Conservation (phyloP, 2,329 filamentous ascomycete species). For the Aspergillus felis region DNA sequence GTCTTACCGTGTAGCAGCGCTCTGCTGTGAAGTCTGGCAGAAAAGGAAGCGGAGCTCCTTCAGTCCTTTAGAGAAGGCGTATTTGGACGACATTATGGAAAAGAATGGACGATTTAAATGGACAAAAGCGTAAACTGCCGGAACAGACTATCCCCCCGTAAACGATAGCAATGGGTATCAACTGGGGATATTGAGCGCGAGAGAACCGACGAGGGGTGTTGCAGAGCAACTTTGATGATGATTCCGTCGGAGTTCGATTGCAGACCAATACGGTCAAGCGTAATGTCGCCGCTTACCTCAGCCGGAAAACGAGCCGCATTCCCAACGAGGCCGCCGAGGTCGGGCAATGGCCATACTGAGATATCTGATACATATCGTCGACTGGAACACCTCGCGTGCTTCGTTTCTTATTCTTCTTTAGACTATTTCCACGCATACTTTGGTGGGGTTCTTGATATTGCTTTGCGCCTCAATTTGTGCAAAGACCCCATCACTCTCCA, state of each 20-base stretch:
- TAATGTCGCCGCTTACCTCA: slow-evolving; percentile 29
- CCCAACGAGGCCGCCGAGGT: slow-evolving; percentile 14
- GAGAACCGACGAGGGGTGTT: slow-evolving; percentile 1
- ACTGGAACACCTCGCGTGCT: not conserved
- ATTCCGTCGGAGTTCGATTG: slow-evolving; percentile 4
- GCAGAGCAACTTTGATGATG: slow-evolving; percentile 3
- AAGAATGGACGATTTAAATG: slow-evolving; percentile 1
- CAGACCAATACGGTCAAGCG: slow-evolving; percentile 23
- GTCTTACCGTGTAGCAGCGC: slow-evolving; percentile 77
- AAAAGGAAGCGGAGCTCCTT: slow-evolving; percentile 97
- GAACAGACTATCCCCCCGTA: slow-evolving; percentile 13
- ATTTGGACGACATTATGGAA: slow-evolving; percentile 78
- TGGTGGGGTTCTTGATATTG: not conserved
- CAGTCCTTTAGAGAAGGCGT: slow-evolving; percentile 81
- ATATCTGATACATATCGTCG: not conserved
- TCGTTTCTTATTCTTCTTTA: slow-evolving; percentile 14
- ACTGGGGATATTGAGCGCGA: slow-evolving; percentile 7
- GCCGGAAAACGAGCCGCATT: slow-evolving; percentile 20
- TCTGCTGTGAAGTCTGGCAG: slow-evolving; percentile 90
- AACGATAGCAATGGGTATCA: slow-evolving; percentile 9
- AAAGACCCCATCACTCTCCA: not conserved
- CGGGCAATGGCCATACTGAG: slow-evolving; percentile 8
- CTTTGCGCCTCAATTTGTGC: not conserved
- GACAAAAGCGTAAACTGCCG: slow-evolving; percentile 3
- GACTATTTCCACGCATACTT: not conserved